Percentiles rank a stretch among this genome's conserved stretches.
phyloP scores from a whole-genome alignment of 306 rosid species.

The Nissolia schottii region DNA sequence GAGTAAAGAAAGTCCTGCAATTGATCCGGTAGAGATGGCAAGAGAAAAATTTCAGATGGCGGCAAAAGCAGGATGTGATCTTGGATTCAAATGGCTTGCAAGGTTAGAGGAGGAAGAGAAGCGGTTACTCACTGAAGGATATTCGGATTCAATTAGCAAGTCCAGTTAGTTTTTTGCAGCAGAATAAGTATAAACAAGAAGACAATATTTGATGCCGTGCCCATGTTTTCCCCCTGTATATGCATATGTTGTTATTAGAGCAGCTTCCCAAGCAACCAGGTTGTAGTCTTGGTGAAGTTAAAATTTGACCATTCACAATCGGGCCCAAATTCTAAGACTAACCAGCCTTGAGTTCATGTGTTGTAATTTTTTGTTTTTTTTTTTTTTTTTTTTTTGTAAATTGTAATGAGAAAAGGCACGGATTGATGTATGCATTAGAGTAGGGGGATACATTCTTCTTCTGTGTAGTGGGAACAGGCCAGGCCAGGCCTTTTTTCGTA shows the following conservation, averaged over 20 bases:
- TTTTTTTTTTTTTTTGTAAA: no score
- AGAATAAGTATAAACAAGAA: neutral
- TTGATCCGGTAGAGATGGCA: constrained; percentile 71
- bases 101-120: constrained; percentile 82
- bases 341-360: neutral
- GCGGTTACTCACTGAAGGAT: constrained; percentile 30
- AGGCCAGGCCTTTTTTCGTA: no score
- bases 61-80: constrained; percentile 78
- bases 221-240: neutral
- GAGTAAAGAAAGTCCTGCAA: constrained; percentile 30
- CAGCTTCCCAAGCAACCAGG: neutral
- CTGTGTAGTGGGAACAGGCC: no score
- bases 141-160: neutral
- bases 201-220: no score
- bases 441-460: no score
- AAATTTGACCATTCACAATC: neutral
- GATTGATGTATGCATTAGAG: no score
- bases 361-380: no score
- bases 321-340: neutral
- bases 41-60: constrained; percentile 76
- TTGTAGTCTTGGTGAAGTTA: neutral
- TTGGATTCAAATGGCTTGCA: constrained; percentile 83
- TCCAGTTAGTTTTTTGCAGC: neutral
- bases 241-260: neutral
- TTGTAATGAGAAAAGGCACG: no score